phyloP scores from a whole-genome alignment of 192 early-diverging fungal genomes.

The Powellomyces hirtus region DNA sequence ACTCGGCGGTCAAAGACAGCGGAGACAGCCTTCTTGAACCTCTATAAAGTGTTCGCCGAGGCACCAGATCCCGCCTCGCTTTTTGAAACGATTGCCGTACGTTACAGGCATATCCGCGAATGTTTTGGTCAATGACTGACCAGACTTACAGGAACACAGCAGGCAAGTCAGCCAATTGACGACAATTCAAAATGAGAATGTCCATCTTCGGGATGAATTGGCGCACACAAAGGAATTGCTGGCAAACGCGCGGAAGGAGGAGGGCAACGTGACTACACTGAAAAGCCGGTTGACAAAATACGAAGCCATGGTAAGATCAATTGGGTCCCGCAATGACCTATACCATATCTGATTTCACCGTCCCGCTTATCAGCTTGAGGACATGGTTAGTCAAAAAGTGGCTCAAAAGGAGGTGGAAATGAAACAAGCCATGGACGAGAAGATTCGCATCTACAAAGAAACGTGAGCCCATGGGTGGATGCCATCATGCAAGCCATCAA shows the following conservation, averaged over 20 bases:
- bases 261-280: constrained; percentile 46
- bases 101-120: too few species aligned
- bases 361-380: constrained; percentile 46
- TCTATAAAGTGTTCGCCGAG: constrained; percentile 78
- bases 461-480: constrained; percentile 40
- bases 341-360: background rate
- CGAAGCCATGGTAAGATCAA: constrained; percentile 54
- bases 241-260: constrained; percentile 39
- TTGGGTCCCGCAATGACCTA: too few species aligned
- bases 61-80: constrained; percentile 82
- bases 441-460: constrained; percentile 77
- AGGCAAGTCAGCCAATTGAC: constrained; percentile 43
- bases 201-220: constrained; percentile 52
- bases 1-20: constrained; percentile 81
- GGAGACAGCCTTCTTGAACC: constrained; percentile 73
- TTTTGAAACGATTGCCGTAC: constrained; percentile 57
- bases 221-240: constrained; percentile 43
- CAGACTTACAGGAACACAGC: constrained; percentile 26
- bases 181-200: constrained; percentile 53
- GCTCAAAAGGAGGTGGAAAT: constrained; percentile 69
- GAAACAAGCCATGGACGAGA: constrained; percentile 73
- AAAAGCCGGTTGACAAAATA: constrained; percentile 57
- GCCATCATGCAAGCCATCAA: background rate
- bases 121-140: too few species aligned
- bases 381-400: constrained; percentile 67